Conservation (phyloP, 1,284 basidiomycete species). For the Apiotrichum sp. region DNA sequence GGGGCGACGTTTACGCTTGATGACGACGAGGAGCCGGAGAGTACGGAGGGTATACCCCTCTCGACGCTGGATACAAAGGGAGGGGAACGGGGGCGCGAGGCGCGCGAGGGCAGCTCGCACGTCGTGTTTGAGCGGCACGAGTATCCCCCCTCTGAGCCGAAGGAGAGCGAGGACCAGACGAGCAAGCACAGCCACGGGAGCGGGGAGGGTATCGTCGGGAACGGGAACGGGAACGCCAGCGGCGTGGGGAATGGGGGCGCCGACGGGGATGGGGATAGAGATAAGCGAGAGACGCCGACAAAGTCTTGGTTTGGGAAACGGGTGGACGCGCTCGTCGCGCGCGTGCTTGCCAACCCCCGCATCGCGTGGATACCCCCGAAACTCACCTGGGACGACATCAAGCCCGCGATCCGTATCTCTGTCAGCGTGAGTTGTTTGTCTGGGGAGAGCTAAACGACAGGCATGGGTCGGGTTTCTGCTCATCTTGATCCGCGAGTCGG, state of each 20-base stretch:
- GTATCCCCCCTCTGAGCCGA: neutral
- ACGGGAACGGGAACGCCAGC: neutral
- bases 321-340: neutral
- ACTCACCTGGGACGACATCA: slow-evolving; percentile 28
- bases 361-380: slow-evolving; percentile 38
- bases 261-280: neutral
- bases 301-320: neutral
- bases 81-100: too few relatives aligned
- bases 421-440: slow-evolving; percentile 29
- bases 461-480: slow-evolving; percentile 43
- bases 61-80: too few relatives aligned
- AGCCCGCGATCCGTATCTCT: slow-evolving; percentile 38
- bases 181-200: neutral
- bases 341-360: neutral
- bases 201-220: neutral
- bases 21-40: neutral
- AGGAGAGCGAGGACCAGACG: neutral
- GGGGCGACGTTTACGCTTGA: neutral
- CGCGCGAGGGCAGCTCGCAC: neutral
- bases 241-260: neutral
- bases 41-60: too few relatives aligned
- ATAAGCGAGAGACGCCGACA: neutral
- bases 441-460: slow-evolving; percentile 13
- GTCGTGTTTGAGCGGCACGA: neutral
- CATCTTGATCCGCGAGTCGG: slow-evolving; percentile 32